Conservation (phyloP, 2,329 filamentous ascomycete species). For the Ramularia collo-cygni region DNA sequence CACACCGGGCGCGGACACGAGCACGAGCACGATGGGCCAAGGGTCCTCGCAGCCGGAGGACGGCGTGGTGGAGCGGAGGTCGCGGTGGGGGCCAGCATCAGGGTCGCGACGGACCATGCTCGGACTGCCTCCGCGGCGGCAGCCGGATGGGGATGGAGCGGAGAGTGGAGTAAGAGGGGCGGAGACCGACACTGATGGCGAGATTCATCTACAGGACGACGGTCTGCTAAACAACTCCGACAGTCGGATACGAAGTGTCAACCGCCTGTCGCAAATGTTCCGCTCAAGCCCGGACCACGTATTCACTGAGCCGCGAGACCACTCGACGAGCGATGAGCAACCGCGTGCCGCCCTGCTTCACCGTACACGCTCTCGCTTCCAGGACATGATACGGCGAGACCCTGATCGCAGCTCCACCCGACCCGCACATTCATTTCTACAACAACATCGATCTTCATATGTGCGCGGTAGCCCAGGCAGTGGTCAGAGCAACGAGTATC, state of each 20-base stretch:
- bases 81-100: slow-evolving; percentile 2
- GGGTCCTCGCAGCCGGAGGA: slow-evolving; percentile 24
- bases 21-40: slow-evolving; percentile 26
- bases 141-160: background rate
- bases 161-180: background rate
- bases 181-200: slow-evolving; percentile 1
- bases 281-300: slow-evolving; percentile 1
- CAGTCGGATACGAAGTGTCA: slow-evolving; percentile 2
- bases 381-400: slow-evolving; percentile 17
- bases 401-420: slow-evolving; percentile 10
- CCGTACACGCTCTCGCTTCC: slow-evolving; percentile 20
- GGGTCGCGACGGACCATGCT: slow-evolving; percentile 2
- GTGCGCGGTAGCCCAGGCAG: slow-evolving; percentile 16
- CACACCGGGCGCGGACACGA: slow-evolving; percentile 2
- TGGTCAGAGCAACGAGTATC: slow-evolving; percentile 19
- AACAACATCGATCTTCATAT: slow-evolving; percentile 22
- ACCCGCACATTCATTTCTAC: slow-evolving; percentile 13
- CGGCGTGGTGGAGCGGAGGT: slow-evolving; percentile 5
- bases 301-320: background rate
- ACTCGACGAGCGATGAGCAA: background rate
- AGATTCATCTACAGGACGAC: slow-evolving; percentile 1
- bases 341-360: slow-evolving; percentile 12
- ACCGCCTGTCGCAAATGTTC: slow-evolving; percentile 11
- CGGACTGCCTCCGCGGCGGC: background rate
- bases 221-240: slow-evolving; percentile 3